Percentiles rank a stretch among this genome's conserved stretches.
Conservation (phyloP, 805 yeast genomes). For the Ogataea polymorpha region DNA sequence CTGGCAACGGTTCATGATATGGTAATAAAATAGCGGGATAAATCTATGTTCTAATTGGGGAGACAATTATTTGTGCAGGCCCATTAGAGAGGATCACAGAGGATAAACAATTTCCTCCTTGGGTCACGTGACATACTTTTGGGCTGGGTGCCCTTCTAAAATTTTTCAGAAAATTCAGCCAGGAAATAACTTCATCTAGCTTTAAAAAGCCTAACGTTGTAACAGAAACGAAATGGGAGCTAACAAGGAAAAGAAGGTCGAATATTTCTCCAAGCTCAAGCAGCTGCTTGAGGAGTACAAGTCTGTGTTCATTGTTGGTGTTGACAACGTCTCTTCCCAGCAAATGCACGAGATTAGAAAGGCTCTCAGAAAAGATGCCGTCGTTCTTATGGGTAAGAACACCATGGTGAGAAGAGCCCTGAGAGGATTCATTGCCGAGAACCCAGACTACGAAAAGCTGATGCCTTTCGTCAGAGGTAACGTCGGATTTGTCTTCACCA, state of each 20-base stretch:
- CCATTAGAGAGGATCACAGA: background rate
- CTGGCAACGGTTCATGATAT: slow-evolving; percentile 5
- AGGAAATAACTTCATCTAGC: slow-evolving; percentile 34
- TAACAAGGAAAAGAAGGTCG: slow-evolving; percentile 94
- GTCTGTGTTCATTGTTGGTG: slow-evolving; percentile 98
- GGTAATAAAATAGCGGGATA: slow-evolving; percentile 6
- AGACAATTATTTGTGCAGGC: background rate
- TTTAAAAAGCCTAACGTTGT: slow-evolving; percentile 87
- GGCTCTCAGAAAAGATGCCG: slow-evolving; percentile 91
- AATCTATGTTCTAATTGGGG: slow-evolving; percentile 5
- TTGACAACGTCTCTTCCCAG: slow-evolving; percentile 99
- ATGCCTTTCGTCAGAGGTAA: slow-evolving; percentile 96
- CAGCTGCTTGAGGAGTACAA: slow-evolving; percentile 93
- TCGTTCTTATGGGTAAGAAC: slow-evolving; percentile 99
- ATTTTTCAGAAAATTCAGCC: slow-evolving; percentile 5
- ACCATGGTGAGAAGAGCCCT: slow-evolving; percentile 99
- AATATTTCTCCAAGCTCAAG: slow-evolving; percentile 94
- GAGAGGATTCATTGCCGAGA: slow-evolving; percentile 90
- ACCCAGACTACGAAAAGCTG: slow-evolving; percentile 94
- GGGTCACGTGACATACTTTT: slow-evolving; percentile 8
- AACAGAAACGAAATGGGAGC: slow-evolving; percentile 98
- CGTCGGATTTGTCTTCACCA: slow-evolving; percentile 99
- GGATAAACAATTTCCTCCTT: background rate
- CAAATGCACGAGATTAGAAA: slow-evolving; percentile 99
- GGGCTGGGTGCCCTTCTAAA: slow-evolving; percentile 9